Percentiles rank a stretch among this genome's conserved stretches.
Evolutionary conservation across 164 flowering plant species (phyloP).

Genomic region (Chloranthus sessilifolius): DNA sequence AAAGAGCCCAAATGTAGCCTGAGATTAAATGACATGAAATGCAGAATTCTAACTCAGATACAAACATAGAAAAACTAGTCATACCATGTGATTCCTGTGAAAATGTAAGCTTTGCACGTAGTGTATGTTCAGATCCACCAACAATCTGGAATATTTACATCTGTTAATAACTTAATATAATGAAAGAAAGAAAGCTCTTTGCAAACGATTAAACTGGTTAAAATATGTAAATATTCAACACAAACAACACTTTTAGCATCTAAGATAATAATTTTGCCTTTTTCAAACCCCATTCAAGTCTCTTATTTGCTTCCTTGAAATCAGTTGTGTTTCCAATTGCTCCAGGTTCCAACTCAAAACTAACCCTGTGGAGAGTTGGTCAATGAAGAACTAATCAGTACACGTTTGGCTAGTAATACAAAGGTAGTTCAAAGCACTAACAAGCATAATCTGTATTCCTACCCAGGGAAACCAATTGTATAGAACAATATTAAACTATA

Average conservation of each 20-base stretch:
- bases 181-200: neutral
- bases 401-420: neutral
- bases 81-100: conserved; percentile 88
- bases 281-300: conserved; percentile 84
- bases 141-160: conserved; percentile 55
- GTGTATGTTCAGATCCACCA: conserved; percentile 87
- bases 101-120: conserved; percentile 87
- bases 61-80: conserved; percentile 1
- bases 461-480: too few species aligned
- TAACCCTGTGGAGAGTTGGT: conserved; percentile 45
- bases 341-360: conserved; percentile 89
- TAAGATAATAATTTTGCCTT: conserved; percentile 42
- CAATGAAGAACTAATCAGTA: neutral
- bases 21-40: neutral
- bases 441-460: too few species aligned
- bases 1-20: too few species aligned
- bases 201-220: neutral
- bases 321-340: conserved; percentile 84
- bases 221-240: neutral
- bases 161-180: conserved; percentile 11
- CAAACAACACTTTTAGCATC: neutral
- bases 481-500: too few species aligned
- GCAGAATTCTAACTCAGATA: too few species aligned
- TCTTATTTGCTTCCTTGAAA: conserved; percentile 83
- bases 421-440: neutral